Percentiles rank a stretch among this genome's conserved stretches.
Conservation (phyloP, 2,329 filamentous ascomycete species). For the Pseudocercospora fuligena region DNA sequence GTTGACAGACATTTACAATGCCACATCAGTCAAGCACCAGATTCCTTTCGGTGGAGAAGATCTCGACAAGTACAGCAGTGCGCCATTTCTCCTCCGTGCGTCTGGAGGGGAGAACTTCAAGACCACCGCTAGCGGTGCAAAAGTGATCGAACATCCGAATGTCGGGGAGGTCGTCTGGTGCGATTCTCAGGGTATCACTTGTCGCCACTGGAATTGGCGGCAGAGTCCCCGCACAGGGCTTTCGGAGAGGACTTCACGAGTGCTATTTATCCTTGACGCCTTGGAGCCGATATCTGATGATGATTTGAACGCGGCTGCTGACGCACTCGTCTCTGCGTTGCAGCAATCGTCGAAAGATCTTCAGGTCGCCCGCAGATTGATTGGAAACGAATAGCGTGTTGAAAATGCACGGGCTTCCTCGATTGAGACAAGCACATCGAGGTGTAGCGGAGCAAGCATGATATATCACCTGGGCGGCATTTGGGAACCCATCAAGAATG, state of each 20-base stretch:
- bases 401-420: not conserved
- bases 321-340: constrained; percentile 35
- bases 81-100: constrained; percentile 40
- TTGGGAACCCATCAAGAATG: no score
- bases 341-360: constrained; percentile 25
- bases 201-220: constrained; percentile 48
- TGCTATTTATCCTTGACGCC: constrained; percentile 45
- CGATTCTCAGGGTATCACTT: constrained; percentile 46
- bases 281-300: constrained; percentile 35
- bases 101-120: constrained; percentile 44
- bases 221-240: constrained; percentile 46
- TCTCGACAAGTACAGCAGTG: constrained; percentile 44
- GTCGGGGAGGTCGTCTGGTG: constrained; percentile 48
- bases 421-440: no score
- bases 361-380: constrained; percentile 20
- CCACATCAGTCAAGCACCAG: constrained; percentile 46
- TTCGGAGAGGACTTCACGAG: constrained; percentile 41
- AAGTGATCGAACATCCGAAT: constrained; percentile 27
- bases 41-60: constrained; percentile 48
- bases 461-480: no score
- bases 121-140: constrained; percentile 39
- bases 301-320: constrained; percentile 35
- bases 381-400: not conserved
- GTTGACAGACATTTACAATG: constrained; percentile 49
- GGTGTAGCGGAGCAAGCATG: no score